Percentiles rank a stretch among this genome's conserved stretches.
Evolutionary conservation across 2,329 filamentous ascomycete genomes (phyloP).

Genomic region (Colletotrichum liaoningense): DNA sequence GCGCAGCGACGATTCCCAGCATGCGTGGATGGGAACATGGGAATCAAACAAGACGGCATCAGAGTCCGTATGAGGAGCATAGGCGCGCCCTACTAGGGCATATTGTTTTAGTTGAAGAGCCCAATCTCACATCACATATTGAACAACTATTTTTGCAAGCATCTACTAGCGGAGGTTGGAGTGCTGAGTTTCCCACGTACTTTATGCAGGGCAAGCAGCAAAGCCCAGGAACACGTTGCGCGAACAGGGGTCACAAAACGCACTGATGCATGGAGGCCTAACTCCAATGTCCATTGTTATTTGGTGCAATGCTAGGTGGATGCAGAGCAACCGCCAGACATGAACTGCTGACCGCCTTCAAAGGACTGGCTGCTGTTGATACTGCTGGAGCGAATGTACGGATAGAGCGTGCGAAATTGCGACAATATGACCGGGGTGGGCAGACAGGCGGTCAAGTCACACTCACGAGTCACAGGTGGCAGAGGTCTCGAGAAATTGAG

Average conservation of each 20-base stretch:
- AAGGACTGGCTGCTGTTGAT: background rate
- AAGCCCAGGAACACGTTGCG: conserved; percentile 29
- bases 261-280: conserved; percentile 30
- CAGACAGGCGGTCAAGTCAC: conserved; percentile 20
- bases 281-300: background rate
- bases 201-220: conserved; percentile 14
- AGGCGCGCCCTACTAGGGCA: conserved; percentile 7
- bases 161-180: background rate
- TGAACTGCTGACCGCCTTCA: background rate
- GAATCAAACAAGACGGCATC: conserved; percentile 25
- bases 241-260: conserved; percentile 7
- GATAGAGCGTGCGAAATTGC: background rate
- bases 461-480: too few relatives aligned
- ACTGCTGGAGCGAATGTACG: background rate
- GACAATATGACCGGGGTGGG: background rate
- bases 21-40: conserved; percentile 3
- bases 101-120: conserved; percentile 13
- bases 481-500: background rate
- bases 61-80: conserved; percentile 16
- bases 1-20: conserved; percentile 19
- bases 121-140: conserved; percentile 27
- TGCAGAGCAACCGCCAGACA: background rate
- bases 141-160: background rate
- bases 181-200: background rate
- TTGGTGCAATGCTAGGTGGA: background rate